phyloP scores from a whole-genome alignment of 2,329 filamentous ascomycete species.

The Fusarium sp. region DNA sequence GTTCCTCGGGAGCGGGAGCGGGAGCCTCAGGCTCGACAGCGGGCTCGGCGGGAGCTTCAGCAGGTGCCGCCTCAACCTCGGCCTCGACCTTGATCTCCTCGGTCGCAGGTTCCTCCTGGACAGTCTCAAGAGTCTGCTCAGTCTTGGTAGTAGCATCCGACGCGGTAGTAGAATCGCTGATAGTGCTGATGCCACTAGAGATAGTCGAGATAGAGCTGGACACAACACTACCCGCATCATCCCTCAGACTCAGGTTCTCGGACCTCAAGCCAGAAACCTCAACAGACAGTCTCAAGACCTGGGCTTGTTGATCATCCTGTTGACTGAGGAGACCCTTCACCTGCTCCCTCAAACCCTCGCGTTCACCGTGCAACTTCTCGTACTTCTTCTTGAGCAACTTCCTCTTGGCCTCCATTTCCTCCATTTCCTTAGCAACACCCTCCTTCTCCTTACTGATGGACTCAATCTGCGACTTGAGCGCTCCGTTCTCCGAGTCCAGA shows the following conservation, averaged over 20 bases:
- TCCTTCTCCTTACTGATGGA: constrained; percentile 43
- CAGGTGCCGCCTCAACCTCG: background rate
- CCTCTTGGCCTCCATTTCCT: constrained; percentile 40
- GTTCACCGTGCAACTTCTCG: constrained; percentile 34
- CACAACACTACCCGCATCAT: constrained; percentile 33
- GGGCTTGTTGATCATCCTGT: constrained; percentile 41
- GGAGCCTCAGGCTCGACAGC: background rate
- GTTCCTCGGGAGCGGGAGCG: background rate
- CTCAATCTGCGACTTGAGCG: constrained; percentile 43
- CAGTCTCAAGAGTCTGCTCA: constrained; percentile 8
- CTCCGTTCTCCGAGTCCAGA: constrained; percentile 38
- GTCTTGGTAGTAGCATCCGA: constrained; percentile 44
- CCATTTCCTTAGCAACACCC: constrained; percentile 32
- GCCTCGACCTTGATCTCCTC: constrained; percentile 4
- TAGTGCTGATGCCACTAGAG: constrained; percentile 19
- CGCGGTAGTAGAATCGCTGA: constrained; percentile 27
- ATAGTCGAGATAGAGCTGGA: constrained; percentile 39
- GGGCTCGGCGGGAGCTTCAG: constrained; percentile 4
- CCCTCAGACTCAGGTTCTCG: constrained; percentile 40
- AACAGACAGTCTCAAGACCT: constrained; percentile 40
- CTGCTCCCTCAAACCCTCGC: constrained; percentile 33
- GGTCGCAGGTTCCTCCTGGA: constrained; percentile 16
- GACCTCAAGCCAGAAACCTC: constrained; percentile 38
- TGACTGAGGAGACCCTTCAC: constrained; percentile 36
- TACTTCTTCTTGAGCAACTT: constrained; percentile 43